Percentiles rank a stretch among this genome's conserved stretches.
Evolutionary conservation across 306 rosid species (phyloP).

Genomic region (Quercus engelmannii): DNA sequence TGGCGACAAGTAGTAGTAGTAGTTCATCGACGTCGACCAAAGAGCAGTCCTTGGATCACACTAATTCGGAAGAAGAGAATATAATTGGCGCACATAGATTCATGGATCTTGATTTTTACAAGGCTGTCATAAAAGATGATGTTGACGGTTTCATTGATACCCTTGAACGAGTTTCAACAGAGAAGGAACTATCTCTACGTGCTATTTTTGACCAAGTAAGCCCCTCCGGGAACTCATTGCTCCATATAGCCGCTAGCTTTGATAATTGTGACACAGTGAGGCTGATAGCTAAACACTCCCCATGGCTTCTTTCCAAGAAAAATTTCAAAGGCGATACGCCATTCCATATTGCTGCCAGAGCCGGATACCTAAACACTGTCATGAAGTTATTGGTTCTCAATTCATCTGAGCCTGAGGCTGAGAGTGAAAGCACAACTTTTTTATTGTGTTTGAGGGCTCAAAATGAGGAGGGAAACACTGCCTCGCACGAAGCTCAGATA

Average conservation of each 20-base stretch:
- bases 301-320: background rate
- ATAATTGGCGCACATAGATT: background rate
- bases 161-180: background rate
- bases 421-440: background rate
- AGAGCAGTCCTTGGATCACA: no score
- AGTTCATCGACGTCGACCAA: no score
- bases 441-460: background rate
- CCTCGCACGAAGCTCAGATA: slow-evolving; percentile 29
- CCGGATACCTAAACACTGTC: background rate
- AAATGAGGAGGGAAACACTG: slow-evolving; percentile 18
- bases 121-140: background rate
- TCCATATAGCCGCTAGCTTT: slow-evolving; percentile 19
- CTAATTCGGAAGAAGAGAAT: no score
- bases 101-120: background rate
- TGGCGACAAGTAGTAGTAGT: background rate
- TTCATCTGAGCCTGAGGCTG: background rate
- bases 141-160: background rate
- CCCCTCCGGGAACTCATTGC: slow-evolving; percentile 12
- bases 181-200: background rate
- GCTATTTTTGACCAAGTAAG: background rate
- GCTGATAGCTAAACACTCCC: background rate
- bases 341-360: slow-evolving; percentile 26
- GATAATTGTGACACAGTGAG: background rate
- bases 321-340: slow-evolving; percentile 15
- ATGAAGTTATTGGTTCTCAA: background rate